Base-by-base conservation (phyloP, 1,284 basidiomycete species). In the Rhodotorula sp. region DNA sequence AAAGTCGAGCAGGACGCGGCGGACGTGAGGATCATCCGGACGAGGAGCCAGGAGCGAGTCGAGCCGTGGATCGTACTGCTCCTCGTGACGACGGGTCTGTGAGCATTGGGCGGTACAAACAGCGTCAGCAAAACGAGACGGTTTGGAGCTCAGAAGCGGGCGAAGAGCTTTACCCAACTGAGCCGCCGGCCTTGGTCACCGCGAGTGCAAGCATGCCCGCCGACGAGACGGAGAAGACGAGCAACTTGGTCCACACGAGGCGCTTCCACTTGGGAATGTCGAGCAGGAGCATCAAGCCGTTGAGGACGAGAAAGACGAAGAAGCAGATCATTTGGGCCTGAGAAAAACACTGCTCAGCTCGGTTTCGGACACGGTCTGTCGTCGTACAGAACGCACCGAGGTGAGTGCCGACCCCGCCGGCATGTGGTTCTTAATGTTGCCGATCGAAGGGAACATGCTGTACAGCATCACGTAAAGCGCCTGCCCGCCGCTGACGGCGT, bases 401-500 rank as follows among this genome's bases (percentile, higher is more conserved):
- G 64, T 65, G 54, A 74, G 67, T 1, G 71, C 71, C 3, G 68
- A 69, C 0, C 29, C 46, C 5, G 47, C 6, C 5, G 34, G n/a
- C 66, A 92, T 84, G 61, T 83, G 85, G 78, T 92, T 91, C 0
- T 61, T 61, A 10, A 91, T 80, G 49, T 81, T 84, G 1, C 85
- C 85, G 67, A 87, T 84, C 6, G 87, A 87, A 0, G 90, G 90
- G 89, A 90, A 91, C 58, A 91, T 90, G 3, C 90, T 88, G 79
- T 89, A 88, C 61, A 91, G 83, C 87, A 90, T 90, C 82, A 87
- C 79, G 47, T 70, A 75, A n/a, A 75, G 64, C 8, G 62, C 64
- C 43, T 75, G 71, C 2, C 64, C 71, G 2, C 73, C 71, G 26
- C 56, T 46, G 29, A 70, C 66, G 12, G 73, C 74, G 69, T 52